phyloP scores from a whole-genome alignment of 352 stramenopile genomes.

The Globisporangium sylvaticum region DNA sequence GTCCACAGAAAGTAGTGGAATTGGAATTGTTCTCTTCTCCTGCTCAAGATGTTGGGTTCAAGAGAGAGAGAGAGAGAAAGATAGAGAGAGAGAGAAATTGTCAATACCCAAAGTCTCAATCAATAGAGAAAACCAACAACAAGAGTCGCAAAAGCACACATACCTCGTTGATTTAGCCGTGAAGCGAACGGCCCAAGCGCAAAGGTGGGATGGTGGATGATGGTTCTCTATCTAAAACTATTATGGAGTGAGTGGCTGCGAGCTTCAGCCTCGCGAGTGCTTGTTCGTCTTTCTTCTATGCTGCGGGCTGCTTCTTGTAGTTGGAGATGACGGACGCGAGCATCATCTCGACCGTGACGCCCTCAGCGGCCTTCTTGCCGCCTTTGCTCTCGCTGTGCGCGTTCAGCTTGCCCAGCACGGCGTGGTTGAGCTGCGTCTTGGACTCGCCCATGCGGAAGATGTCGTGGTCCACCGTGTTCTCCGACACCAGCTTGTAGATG shows the following conservation, averaged over 20 bases:
- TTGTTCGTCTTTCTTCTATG: slow-evolving; percentile 1
- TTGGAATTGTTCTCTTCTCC: no score
- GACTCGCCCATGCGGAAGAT: slow-evolving; percentile 85
- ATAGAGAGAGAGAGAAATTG: no score
- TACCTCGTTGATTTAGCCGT: no score
- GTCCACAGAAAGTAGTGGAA: no score
- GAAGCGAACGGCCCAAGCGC: no score
- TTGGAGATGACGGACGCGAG: slow-evolving; percentile 71
- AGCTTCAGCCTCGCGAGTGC: background rate
- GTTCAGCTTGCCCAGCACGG: slow-evolving; percentile 81
- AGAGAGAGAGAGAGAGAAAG: no score
- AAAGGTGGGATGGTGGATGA: no score
- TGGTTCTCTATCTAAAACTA: no score
- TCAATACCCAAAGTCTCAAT: no score
- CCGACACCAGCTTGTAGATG: slow-evolving; percentile 92
- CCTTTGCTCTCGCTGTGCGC: slow-evolving; percentile 32
- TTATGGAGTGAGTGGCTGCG: background rate
- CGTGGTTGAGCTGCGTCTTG: slow-evolving; percentile 87
- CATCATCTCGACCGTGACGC: slow-evolving; percentile 77
- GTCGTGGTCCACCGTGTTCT: slow-evolving; percentile 90
- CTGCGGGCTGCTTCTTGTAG: slow-evolving; percentile 52
- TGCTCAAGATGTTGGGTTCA: no score
- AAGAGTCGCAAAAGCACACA: no score
- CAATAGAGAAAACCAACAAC: no score
- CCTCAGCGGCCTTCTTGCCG: slow-evolving; percentile 22